Evolutionary conservation across 345 rosid species (phyloP), one percentile per base, ranked within the genome.

Genomic region (Bruguiera sexangula): DNA sequence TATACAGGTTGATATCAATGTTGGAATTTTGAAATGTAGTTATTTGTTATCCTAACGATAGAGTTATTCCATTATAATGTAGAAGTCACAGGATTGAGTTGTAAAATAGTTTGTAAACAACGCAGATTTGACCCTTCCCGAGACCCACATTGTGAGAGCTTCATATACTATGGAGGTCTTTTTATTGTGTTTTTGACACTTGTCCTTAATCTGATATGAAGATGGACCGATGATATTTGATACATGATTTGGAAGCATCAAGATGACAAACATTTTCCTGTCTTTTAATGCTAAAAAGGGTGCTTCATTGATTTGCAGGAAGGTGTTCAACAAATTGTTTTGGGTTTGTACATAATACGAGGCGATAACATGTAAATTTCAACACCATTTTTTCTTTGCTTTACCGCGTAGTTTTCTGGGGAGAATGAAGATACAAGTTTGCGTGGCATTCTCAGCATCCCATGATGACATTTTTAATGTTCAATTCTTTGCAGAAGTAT

Each of bases 291-390:
- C 60, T 9, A 24, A 55, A 22, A 21, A 9, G 16, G 13, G n/a
- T 39, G 21, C 32, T 56, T 66, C 21, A 56, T 55, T 64, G 15
- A 15, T 60, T 9, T 51, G 73, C 88, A 90, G 99, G 96, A 92
- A 87, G 99, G 99, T 73, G 99, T 95, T 27, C 94, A 90, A 78
- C 96, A 85, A 75, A 87, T 80, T 68, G 98, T 92, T 67, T 73
- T 95, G 83, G 99, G 99, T 69, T 85, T 95, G 76, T 92, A 92
- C 90, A 89, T 90, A 73, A 92, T 95, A 81, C 82, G 99, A 83
- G 99, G 99, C 8, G 99, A 95, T 79, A 95, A 95, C 87, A 95
- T 95, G 98, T 95, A 92, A 74, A 36, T 64, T 36, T 36, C 43
- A 1, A 31, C 19, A 6, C 29, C 58, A 30, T 29, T 36, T 24